A percentile compares a stretch with the other conserved stretches of the same genome.
phyloP scores from a whole-genome alignment of 192 early-diverging fungal genomes.

The Podila epicladia region DNA sequence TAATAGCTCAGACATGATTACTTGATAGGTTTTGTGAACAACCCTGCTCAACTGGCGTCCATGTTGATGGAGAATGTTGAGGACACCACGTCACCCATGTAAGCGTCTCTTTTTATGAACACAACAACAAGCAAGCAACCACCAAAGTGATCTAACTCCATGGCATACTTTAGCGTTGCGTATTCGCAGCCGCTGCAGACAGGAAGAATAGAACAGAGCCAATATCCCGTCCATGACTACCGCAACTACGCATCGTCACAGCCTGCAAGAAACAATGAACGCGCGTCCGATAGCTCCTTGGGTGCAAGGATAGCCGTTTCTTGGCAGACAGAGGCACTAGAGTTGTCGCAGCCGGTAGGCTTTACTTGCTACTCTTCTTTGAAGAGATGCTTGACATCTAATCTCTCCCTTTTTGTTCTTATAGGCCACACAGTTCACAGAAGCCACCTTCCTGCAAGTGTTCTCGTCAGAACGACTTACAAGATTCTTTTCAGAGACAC shows the following conservation, averaged over 20 bases:
- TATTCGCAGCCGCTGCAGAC: slow-evolving; percentile 45
- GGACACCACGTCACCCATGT: slow-evolving; percentile 39
- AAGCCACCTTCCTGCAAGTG: slow-evolving; percentile 48
- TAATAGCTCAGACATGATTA: background rate
- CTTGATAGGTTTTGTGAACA: slow-evolving; percentile 57
- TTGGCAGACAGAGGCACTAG: slow-evolving; percentile 43
- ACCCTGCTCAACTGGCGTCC: slow-evolving; percentile 64
- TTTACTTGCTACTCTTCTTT: background rate
- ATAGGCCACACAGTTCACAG: slow-evolving; percentile 42
- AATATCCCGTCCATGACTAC: slow-evolving; percentile 19
- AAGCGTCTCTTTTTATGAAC: background rate
- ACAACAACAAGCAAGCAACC: background rate
- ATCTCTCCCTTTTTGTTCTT: background rate
- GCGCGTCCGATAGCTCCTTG: slow-evolving; percentile 44
- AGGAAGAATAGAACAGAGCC: slow-evolving; percentile 35
- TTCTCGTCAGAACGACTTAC: slow-evolving; percentile 53
- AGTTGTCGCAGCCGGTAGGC: slow-evolving; percentile 38
- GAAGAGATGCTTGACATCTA: background rate
- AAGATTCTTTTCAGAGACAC: slow-evolving; percentile 52
- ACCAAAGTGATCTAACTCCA: background rate
- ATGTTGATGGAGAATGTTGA: slow-evolving; percentile 60
- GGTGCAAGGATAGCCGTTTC: slow-evolving; percentile 44
- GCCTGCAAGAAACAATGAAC: slow-evolving; percentile 39
- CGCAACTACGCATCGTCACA: slow-evolving; percentile 44
- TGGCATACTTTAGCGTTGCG: slow-evolving; percentile 17